Base-by-base conservation (phyloP, 2,329 filamentous ascomycete genomes). In the Zelopaecilomyces penicillatus region DNA sequence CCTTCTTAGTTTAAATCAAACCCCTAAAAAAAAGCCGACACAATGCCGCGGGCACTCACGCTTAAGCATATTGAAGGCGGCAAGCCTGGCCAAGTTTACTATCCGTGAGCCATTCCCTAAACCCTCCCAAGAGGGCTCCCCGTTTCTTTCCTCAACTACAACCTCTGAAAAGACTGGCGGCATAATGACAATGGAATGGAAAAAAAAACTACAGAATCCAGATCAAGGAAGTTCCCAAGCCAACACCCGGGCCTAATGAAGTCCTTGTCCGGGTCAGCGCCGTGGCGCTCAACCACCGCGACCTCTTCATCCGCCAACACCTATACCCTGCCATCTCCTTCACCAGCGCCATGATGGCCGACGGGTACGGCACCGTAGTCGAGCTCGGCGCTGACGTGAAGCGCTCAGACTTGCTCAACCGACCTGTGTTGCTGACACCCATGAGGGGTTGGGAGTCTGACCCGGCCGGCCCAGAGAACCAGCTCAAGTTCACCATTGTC, bases 301-400 rank as follows among this genome's bases (percentile, higher is more conserved):
- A 97, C 65, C 80, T 95, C 54, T 97, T 96, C 70, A 85, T 95
- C 65, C 86, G 91, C 44, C 89, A 93, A 64, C 84, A 90, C 59
- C 80, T 95, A 35, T 97, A 97, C 70, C 91, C 91, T 0, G 84
- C 79, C 54, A 84, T 88, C 43, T 83, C 85, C 9, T 95, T 95
- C 64, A 75, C 78, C 48, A 73, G 82, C 5, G 87, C 91, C 1
- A 69, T 97, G 36, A 76, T 95, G 28, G 81, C 89, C 48, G 91
- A 97, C 61, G 91, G 87, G 52, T 82, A 77, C 54, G 91, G 90
- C 44, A 69, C 76, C 46, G 87, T 97, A 4, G 74, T 82, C 30
- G 68, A 72, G 4, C 68, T 80, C 3, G 87, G 87, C 9, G 62
- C 75, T 1, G 66, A 67, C 37, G 63, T 62, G 41, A 55, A 52